Conservation (phyloP, 768 basidiomycete genomes). For the Amanita molliuscula region DNA sequence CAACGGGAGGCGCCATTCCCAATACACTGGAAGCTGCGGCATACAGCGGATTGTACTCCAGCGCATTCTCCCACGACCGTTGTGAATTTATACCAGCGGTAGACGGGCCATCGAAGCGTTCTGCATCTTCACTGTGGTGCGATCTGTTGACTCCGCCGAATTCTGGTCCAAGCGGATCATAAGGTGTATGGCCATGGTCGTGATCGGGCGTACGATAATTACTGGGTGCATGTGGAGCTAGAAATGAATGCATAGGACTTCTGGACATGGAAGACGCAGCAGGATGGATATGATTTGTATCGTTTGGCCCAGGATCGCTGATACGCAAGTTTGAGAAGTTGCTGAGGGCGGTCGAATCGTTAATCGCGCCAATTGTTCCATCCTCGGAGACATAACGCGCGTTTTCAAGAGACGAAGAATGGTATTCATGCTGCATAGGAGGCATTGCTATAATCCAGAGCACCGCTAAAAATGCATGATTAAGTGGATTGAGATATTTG, state of each 20-base stretch:
- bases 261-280: neutral
- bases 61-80: constrained; percentile 16
- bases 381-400: neutral
- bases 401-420: neutral
- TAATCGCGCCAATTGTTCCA: neutral
- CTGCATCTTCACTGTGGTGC: neutral
- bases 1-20: constrained; percentile 61
- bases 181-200: neutral
- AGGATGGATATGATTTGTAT: neutral
- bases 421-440: neutral
- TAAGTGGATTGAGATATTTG: neutral
- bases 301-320: neutral
- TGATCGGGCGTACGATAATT: neutral
- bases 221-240: neutral
- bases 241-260: neutral
- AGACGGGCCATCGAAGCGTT: neutral
- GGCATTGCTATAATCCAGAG: neutral
- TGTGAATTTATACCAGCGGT: neutral
- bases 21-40: constrained; percentile 74
- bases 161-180: neutral
- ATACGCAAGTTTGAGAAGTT: constrained; percentile 1
- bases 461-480: neutral
- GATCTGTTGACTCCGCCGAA: neutral
- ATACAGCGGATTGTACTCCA: constrained; percentile 51
- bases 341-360: neutral